Conservation (phyloP, 2,329 filamentous ascomycete species). For the Penicillium sp. region DNA sequence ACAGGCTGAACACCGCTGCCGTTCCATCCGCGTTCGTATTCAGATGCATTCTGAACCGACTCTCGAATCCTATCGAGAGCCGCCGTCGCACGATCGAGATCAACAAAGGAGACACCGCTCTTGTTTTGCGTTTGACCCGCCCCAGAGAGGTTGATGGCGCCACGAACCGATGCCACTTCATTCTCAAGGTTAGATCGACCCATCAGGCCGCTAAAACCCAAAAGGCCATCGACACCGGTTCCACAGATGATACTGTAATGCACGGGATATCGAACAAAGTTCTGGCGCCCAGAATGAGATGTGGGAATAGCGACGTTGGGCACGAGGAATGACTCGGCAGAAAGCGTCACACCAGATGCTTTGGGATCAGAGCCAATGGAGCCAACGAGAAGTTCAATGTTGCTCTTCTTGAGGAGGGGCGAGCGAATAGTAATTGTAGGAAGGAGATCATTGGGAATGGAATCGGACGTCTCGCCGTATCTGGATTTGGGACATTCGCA, state of each 20-base stretch:
- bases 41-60: slow-evolving; percentile 61
- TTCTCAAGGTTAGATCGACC: slow-evolving; percentile 26
- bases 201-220: slow-evolving; percentile 31
- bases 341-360: slow-evolving; percentile 45
- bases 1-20: slow-evolving; percentile 62
- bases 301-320: slow-evolving; percentile 65
- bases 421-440: slow-evolving; percentile 53
- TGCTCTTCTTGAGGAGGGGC: slow-evolving; percentile 49
- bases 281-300: slow-evolving; percentile 58
- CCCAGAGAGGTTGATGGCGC: slow-evolving; percentile 42
- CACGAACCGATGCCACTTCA: slow-evolving; percentile 29
- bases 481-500: slow-evolving; percentile 28
- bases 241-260: slow-evolving; percentile 73
- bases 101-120: slow-evolving; percentile 48
- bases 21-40: slow-evolving; percentile 70
- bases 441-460: slow-evolving; percentile 46
- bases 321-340: slow-evolving; percentile 62
- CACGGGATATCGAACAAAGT: slow-evolving; percentile 70
- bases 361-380: slow-evolving; percentile 46
- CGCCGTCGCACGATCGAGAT: slow-evolving; percentile 56
- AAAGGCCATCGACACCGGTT: slow-evolving; percentile 63
- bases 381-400: slow-evolving; percentile 56
- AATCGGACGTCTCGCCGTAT: slow-evolving; percentile 49
- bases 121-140: slow-evolving; percentile 30
- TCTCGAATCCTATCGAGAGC: slow-evolving; percentile 64